Evolutionary conservation across 2,329 filamentous ascomycete species (phyloP), one percentile per base, ranked within the genome.

Genomic region (Xenoacremonium recifei): DNA sequence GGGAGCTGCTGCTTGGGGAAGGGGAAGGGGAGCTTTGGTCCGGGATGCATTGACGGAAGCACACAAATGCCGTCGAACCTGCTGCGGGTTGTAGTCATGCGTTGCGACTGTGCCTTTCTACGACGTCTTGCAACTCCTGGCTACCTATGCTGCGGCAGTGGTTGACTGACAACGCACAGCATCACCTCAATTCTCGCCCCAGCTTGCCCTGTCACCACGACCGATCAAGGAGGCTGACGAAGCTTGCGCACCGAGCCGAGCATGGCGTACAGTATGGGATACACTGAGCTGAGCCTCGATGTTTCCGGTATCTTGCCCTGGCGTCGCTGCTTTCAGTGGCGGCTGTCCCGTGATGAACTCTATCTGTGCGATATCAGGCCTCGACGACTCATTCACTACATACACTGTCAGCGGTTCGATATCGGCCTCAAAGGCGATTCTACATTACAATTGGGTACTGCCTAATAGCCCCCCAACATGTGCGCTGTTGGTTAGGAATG

Each of bases 71-170:
- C n/a, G n/a, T n/a, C n/a, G n/a, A n/a, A n/a, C n/a, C n/a, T n/a
- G n/a, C n/a, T n/a, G n/a, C n/a, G n/a, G n/a, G n/a, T n/a, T n/a
- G n/a, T n/a, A n/a, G n/a, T n/a, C n/a, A n/a, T n/a, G n/a, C n/a
- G n/a, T n/a, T n/a, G n/a, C n/a, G n/a, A n/a, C n/a, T n/a, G n/a
- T n/a, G n/a, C n/a, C n/a, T n/a, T n/a, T n/a, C n/a, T n/a, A n/a
- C n/a, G n/a, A n/a, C 67, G 1, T 69, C 71, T 4, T 57, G 78
- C 12, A 61, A 68, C 3, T 52, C 61, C 38, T 71, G 47, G 1
- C 42, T 50, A 64, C 35, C 67, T 13, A 27, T 9, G 13, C 23
- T 9, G 7, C 13, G 23, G 13, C 23, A 27, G 23, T 27, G 23
- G 9, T 27, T 9, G 23, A 27, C 23, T 27, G 7, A 13, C 23